phyloP scores from a whole-genome alignment of 1,284 basidiomycete species.

The Irpex sp. region DNA sequence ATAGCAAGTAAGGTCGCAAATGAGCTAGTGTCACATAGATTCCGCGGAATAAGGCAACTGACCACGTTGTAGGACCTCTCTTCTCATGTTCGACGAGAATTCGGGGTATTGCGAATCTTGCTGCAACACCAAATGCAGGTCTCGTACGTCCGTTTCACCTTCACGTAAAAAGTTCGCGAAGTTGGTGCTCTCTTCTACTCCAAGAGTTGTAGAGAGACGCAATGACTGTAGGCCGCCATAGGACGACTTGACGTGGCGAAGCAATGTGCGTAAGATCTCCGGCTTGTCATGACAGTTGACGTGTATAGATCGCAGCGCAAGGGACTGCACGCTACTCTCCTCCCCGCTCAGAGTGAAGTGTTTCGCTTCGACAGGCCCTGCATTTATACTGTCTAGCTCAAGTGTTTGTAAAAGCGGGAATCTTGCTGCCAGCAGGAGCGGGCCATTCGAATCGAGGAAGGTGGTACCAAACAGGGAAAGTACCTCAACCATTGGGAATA shows the following conservation, averaged over 20 bases:
- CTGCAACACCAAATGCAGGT: background rate
- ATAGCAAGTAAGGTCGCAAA: background rate
- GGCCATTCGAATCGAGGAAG: background rate
- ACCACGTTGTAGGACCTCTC: background rate
- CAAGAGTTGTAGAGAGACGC: background rate
- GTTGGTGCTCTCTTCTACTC: background rate
- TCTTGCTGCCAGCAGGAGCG: background rate
- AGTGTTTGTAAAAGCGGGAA: background rate
- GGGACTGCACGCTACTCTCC: background rate
- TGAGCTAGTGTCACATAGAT: background rate
- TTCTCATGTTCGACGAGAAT: background rate
- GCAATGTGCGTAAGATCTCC: background rate
- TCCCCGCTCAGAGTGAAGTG: background rate
- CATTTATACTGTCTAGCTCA: background rate
- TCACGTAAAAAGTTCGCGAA: background rate
- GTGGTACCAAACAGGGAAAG: background rate
- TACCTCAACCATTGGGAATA: background rate
- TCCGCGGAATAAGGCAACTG: background rate
- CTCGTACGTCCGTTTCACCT: background rate
- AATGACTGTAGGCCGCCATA: background rate
- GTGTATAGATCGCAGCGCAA: background rate
- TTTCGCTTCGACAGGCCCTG: background rate
- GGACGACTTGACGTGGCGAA: background rate
- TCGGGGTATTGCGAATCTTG: background rate
- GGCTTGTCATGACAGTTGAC: background rate